Base-by-base conservation (phyloP, 495 filamentous ascomycete species). In the Trichoderma parareesei region DNA sequence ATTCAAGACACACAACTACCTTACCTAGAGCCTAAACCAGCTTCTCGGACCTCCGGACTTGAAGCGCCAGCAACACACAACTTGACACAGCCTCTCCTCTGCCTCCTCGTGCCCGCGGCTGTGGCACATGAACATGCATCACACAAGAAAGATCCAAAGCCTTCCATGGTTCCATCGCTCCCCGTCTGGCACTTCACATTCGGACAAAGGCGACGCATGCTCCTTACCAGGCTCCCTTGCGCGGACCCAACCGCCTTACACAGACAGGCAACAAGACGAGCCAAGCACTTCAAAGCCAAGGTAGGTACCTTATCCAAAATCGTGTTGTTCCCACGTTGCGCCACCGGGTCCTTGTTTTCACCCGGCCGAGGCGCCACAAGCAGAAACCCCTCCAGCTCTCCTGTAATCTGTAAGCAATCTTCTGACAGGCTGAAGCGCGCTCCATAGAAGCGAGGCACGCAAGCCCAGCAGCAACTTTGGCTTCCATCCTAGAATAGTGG, bases 41-140 rank as follows among this genome's bases (percentile, higher is more conserved):
- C 53, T 57, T 27, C 16, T 57, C 53, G 53, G 53, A 57, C 53
- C 53, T 37, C 53, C 53, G 53, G 53, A 27, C 27, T 5, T 35
- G 27, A 3, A 35, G 9, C 20, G 3, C 33, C 7, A 9, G 35
- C 27, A 3, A 37, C 20, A 57, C 53, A 57, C 9, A 27, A 27
- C 27, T 27, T 27, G 27, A 27, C 27, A 27, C 27, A 27, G 27
- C 48, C n/a, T 33, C 48, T 20, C 48, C 10, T 27, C 27, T 27
- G 27, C 27, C 27, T 11, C 40, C 40, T 41, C 14, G 20, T 57
- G 53, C 53, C 33, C 49, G 49, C 53, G 53, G 20, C 33, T 57
- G 53, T 57, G 33, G 53, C 53, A 57, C 53, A 57, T 57, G 53
- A 55, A 18, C n/a, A 55, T 46, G 43, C 43, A 46, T 14, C 27